These are phyloP conservation scores for Geranium rotundifolium DNA, from an alignment of 345 rosid genomes.

Conservation along the genomic window DNA sequence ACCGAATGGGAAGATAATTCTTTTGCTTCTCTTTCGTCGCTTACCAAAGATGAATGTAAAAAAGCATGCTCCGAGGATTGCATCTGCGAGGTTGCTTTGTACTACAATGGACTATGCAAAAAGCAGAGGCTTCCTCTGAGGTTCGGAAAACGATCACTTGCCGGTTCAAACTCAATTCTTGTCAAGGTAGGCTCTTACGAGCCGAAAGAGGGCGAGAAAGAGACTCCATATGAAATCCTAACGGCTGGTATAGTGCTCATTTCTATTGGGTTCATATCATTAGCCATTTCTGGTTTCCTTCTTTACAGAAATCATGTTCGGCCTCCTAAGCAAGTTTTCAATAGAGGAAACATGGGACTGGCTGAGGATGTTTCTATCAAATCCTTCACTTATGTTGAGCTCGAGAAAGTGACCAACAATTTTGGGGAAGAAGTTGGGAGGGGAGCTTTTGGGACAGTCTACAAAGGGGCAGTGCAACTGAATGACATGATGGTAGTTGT, in stretches of 20 bases:
- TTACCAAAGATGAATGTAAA: not conserved
- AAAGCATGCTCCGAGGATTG: conserved; percentile 11
- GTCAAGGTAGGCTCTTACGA: conserved; percentile 3
- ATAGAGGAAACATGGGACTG: not conserved
- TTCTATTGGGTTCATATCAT: not conserved
- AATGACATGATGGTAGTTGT: not conserved
- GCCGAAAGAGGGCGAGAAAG: conserved; percentile 1
- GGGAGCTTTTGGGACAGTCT: conserved; percentile 15
- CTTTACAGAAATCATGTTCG: conserved; percentile 5
- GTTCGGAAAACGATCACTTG: conserved; percentile 7
- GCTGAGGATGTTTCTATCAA: conserved; percentile 4
- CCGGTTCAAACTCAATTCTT: not conserved
- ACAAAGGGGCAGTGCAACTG: conserved; percentile 3
- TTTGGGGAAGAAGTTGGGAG: conserved; percentile 22
- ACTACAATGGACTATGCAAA: not conserved
- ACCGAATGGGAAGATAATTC: conserved; percentile 1
- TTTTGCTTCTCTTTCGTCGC: not conserved
- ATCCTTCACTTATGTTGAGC: conserved; percentile 13
- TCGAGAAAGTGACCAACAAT: conserved; percentile 12
- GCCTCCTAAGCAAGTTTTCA: not conserved
- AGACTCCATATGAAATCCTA: not conserved
- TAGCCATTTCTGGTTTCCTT: not conserved
- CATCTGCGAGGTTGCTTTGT: conserved; percentile 12
- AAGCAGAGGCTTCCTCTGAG: conserved; percentile 15
- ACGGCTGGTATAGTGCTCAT: not conserved